Conservation (phyloP, 805 yeast species). For the Myxozyma udenii region DNA sequence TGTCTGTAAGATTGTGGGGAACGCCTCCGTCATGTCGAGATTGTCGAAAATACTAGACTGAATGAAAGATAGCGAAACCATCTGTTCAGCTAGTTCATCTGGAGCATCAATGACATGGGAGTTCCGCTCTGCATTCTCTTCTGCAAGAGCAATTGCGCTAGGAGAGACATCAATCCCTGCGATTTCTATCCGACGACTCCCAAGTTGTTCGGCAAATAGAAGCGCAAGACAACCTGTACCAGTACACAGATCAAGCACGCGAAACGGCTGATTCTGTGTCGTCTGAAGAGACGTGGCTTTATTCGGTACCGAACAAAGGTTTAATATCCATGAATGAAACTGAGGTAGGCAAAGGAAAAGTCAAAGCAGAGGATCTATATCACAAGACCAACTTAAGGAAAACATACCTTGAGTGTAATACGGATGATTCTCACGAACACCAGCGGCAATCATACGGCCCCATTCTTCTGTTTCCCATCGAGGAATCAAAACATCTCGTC, state of each 20-base stretch:
- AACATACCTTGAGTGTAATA: slow-evolving; percentile 1
- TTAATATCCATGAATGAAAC: not conserved
- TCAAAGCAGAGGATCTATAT: not conserved
- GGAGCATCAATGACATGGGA: not conserved
- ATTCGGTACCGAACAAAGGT: not conserved
- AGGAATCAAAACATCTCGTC: slow-evolving; percentile 73
- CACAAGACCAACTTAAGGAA: not conserved
- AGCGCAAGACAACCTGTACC: slow-evolving; percentile 88
- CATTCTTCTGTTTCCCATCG: slow-evolving; percentile 96
- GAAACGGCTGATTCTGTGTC: too few species aligned
- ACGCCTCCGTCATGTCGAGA: not conserved
- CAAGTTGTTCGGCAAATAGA: slow-evolving; percentile 41
- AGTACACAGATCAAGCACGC: slow-evolving; percentile 69
- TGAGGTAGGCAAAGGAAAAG: not conserved
- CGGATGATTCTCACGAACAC: slow-evolving; percentile 5
- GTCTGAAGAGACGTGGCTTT: too few species aligned
- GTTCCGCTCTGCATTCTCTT: slow-evolving; percentile 42
- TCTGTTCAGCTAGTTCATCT: not conserved
- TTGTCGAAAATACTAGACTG: slow-evolving; percentile 12
- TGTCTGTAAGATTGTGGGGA: not conserved
- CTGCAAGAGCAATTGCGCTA: slow-evolving; percentile 52
- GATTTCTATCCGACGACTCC: slow-evolving; percentile 32
- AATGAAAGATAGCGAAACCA: slow-evolving; percentile 10
- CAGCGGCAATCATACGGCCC: slow-evolving; percentile 41
- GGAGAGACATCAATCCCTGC: slow-evolving; percentile 57